A percentile compares a stretch with the other conserved stretches of the same genome.
These are phyloP conservation scores for Meyerozyma elateridarum DNA, from an alignment of 1,139 yeast species.

Conservation along the genomic window DNA sequence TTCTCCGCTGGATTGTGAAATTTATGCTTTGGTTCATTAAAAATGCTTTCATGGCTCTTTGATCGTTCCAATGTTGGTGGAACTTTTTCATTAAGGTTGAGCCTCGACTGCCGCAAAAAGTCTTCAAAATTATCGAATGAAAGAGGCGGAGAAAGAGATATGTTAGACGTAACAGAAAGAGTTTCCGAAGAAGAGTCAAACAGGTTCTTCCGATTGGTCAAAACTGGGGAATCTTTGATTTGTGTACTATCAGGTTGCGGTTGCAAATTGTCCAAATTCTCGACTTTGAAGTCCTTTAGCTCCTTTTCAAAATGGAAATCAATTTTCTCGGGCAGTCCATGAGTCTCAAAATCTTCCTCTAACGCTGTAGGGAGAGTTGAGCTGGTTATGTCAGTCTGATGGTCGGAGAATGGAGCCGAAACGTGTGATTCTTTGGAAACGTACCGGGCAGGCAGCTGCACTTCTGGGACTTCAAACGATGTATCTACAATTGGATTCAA, in stretches of 20 bases:
- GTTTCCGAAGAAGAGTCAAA: background rate
- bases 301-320: slow-evolving; percentile 12
- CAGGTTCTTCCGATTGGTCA: too few species aligned
- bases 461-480: slow-evolving; percentile 1
- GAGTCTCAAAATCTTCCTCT: slow-evolving; percentile 7
- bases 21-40: slow-evolving; percentile 13
- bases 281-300: slow-evolving; percentile 14
- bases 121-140: slow-evolving; percentile 29
- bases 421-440: slow-evolving; percentile 9
- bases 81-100: slow-evolving; percentile 28
- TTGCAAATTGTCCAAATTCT: background rate
- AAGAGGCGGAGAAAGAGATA: slow-evolving; percentile 1
- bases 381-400: slow-evolving; percentile 2
- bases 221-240: too few species aligned
- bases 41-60: slow-evolving; percentile 22
- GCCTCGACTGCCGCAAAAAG: slow-evolving; percentile 32
- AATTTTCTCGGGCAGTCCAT: slow-evolving; percentile 3
- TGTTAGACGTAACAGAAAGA: background rate
- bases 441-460: slow-evolving; percentile 2
- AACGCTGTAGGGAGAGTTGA: slow-evolving; percentile 8
- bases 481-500: slow-evolving; percentile 30
- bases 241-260: background rate
- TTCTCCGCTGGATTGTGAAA: slow-evolving; percentile 40
- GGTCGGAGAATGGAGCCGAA: slow-evolving; percentile 1
- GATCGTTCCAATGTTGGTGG: slow-evolving; percentile 28